Percentiles rank a stretch among this genome's conserved stretches.
These are phyloP conservation scores for Corynespora cassiicola DNA, from an alignment of 2,329 filamentous ascomycete species.

Conservation along the genomic window DNA sequence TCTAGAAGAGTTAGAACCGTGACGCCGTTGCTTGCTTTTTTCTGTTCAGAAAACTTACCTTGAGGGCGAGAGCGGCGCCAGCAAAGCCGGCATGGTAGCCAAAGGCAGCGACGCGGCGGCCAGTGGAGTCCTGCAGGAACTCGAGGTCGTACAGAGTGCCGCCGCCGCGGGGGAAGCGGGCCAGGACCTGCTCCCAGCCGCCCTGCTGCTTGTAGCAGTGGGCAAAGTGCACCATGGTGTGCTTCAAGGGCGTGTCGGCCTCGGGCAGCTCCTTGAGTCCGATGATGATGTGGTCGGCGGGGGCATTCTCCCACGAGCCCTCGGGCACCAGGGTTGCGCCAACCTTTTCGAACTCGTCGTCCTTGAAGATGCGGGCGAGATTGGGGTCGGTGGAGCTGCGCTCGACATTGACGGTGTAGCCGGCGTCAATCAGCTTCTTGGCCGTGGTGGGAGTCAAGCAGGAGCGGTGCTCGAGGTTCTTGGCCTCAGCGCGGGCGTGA, in stretches of 20 bases:
- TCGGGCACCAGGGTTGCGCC: constrained; percentile 47
- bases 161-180: constrained; percentile 76
- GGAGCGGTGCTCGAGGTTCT: constrained; percentile 49
- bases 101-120: constrained; percentile 75
- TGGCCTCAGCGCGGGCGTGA: constrained; percentile 50
- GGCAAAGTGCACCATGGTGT: constrained; percentile 50
- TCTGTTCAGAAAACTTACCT: constrained; percentile 22
- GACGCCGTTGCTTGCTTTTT: too few species aligned
- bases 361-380: constrained; percentile 49
- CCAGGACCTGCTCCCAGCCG: constrained; percentile 77
- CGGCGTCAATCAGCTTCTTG: constrained; percentile 48
- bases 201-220: constrained; percentile 52
- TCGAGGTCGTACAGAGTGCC: constrained; percentile 86
- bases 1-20: constrained; percentile 53
- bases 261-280: constrained; percentile 51
- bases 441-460: constrained; percentile 48
- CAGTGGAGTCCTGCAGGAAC: constrained; percentile 77
- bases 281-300: constrained; percentile 49
- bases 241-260: constrained; percentile 44
- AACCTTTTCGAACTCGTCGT: constrained; percentile 46
- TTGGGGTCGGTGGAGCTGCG: constrained; percentile 45
- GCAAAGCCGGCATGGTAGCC: constrained; percentile 58
- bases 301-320: constrained; percentile 45
- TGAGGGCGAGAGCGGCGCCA: constrained; percentile 55
- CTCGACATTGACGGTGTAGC: constrained; percentile 49